Conservation (phyloP, 2,329 filamentous ascomycete genomes). For the Septoria petroselini region DNA sequence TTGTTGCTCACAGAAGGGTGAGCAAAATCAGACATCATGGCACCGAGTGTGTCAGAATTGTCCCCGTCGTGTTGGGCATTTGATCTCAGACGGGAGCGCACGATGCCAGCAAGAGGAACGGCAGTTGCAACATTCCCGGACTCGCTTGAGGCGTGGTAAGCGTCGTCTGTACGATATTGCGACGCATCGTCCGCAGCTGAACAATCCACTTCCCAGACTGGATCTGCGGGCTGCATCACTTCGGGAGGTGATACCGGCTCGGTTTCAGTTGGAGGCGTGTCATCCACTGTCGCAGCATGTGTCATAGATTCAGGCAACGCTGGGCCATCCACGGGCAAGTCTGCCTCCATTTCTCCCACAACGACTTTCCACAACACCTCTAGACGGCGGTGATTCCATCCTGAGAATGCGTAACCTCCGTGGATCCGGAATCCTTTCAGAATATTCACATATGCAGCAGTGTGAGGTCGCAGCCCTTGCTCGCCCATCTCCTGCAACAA, state of each 20-base stretch:
- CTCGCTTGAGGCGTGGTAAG: background rate
- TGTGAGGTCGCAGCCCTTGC: conserved; percentile 66
- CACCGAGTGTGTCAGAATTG: conserved; percentile 18
- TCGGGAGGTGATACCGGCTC: no score
- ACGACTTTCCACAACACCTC: conserved; percentile 66
- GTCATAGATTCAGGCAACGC: background rate
- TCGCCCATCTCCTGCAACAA: conserved; percentile 77
- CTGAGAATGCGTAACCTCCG: conserved; percentile 62
- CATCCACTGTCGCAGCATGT: background rate
- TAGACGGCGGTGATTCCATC: conserved; percentile 71
- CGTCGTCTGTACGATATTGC: background rate
- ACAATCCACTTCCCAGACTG: background rate
- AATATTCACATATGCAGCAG: conserved; percentile 72
- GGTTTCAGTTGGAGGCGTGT: no score
- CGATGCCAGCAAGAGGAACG: background rate
- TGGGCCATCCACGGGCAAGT: background rate
- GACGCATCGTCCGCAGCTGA: conserved; percentile 1
- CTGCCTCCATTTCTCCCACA: conserved; percentile 41
- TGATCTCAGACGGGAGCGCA: background rate
- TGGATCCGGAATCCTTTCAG: conserved; percentile 78
- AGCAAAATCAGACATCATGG: conserved; percentile 14
- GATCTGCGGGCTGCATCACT: background rate
- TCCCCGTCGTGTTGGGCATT: background rate
- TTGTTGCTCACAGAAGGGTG: background rate
- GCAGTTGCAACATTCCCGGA: background rate